A percentile compares a stretch with the other conserved stretches of the same genome.
phyloP scores from a whole-genome alignment of 2,329 filamentous ascomycete genomes.

The Chaetomium olivaceum region DNA sequence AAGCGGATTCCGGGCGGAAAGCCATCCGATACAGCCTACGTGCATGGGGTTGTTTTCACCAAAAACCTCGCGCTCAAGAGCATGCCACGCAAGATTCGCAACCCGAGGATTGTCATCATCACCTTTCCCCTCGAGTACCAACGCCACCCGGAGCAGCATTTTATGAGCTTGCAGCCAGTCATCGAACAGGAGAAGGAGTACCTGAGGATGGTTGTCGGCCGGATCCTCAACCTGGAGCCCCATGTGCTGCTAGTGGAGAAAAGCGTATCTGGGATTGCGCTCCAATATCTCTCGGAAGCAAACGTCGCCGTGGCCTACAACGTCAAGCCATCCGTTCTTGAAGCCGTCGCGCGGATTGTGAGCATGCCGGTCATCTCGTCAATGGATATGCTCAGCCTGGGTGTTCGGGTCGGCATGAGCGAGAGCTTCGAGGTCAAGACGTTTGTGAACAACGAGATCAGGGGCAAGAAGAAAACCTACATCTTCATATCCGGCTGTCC shows the following conservation, averaged over 20 bases:
- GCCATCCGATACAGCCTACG: slow-evolving; percentile 90
- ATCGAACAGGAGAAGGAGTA: slow-evolving; percentile 97
- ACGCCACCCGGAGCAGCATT: slow-evolving; percentile 81
- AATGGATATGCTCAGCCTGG: slow-evolving; percentile 83
- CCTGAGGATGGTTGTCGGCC: slow-evolving; percentile 83
- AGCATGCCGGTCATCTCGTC: slow-evolving; percentile 93
- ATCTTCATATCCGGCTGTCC: slow-evolving; percentile 91
- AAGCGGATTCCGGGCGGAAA: slow-evolving; percentile 93
- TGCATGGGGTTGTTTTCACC: slow-evolving; percentile 94
- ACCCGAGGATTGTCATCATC: slow-evolving; percentile 86
- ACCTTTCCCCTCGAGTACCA: slow-evolving; percentile 97
- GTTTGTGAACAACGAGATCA: slow-evolving; percentile 75
- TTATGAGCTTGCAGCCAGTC: slow-evolving; percentile 96
- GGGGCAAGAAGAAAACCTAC: slow-evolving; percentile 85
- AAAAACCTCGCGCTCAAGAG: slow-evolving; percentile 96
- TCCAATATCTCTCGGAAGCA: slow-evolving; percentile 83
- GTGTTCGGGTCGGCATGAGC: slow-evolving; percentile 75
- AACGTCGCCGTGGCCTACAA: slow-evolving; percentile 95
- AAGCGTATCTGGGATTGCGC: slow-evolving; percentile 84
- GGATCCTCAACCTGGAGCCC: slow-evolving; percentile 82
- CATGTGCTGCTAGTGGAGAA: slow-evolving; percentile 89
- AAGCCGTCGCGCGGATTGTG: slow-evolving; percentile 89
- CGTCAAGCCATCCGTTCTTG: slow-evolving; percentile 92
- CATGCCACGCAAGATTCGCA: slow-evolving; percentile 82
- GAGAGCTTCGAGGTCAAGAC: slow-evolving; percentile 94